Percentiles rank a stretch among this genome's conserved stretches.
These are phyloP conservation scores for Ceratocystis huliohia DNA, from an alignment of 2,329 filamentous ascomycete species.

Conservation along the genomic window DNA sequence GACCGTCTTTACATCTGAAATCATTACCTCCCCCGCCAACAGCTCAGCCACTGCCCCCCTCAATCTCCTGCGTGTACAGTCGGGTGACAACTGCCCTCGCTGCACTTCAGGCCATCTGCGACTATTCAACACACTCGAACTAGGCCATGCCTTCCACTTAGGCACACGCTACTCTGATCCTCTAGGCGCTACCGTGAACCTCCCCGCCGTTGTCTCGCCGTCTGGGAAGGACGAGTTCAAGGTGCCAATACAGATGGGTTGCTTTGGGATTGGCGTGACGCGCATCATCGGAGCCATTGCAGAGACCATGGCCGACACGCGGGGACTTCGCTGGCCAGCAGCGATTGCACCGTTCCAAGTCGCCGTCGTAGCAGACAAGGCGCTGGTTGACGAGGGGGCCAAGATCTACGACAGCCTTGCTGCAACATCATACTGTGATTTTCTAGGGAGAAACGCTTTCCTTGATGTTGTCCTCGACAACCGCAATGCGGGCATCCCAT, in stretches of 20 bases:
- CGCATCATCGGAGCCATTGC: slow-evolving; percentile 80
- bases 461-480: slow-evolving; percentile 67
- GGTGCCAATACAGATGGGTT: slow-evolving; percentile 77
- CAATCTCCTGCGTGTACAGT: slow-evolving; percentile 51
- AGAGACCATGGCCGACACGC: slow-evolving; percentile 55
- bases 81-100: slow-evolving; percentile 59
- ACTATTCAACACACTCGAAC: slow-evolving; percentile 65
- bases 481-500: slow-evolving; percentile 52
- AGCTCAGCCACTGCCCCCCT: slow-evolving; percentile 26
- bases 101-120: slow-evolving; percentile 53
- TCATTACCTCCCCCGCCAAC: background rate
- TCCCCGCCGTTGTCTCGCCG: slow-evolving; percentile 23
- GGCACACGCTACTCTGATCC: slow-evolving; percentile 77
- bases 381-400: slow-evolving; percentile 36
- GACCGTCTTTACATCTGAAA: background rate
- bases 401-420: slow-evolving; percentile 52
- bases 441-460: slow-evolving; percentile 6
- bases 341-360: slow-evolving; percentile 76
- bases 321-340: slow-evolving; percentile 77
- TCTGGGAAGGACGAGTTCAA: slow-evolving; percentile 17
- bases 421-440: background rate
- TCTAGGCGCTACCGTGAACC: slow-evolving; percentile 49
- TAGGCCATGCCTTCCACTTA: slow-evolving; percentile 91
- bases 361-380: slow-evolving; percentile 46
- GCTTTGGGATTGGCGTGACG: slow-evolving; percentile 87